A percentile compares a stretch with the other conserved stretches of the same genome.
These are phyloP conservation scores for Malassezia sp. DNA, from an alignment of 1,284 basidiomycete genomes.

Conservation along the genomic window DNA sequence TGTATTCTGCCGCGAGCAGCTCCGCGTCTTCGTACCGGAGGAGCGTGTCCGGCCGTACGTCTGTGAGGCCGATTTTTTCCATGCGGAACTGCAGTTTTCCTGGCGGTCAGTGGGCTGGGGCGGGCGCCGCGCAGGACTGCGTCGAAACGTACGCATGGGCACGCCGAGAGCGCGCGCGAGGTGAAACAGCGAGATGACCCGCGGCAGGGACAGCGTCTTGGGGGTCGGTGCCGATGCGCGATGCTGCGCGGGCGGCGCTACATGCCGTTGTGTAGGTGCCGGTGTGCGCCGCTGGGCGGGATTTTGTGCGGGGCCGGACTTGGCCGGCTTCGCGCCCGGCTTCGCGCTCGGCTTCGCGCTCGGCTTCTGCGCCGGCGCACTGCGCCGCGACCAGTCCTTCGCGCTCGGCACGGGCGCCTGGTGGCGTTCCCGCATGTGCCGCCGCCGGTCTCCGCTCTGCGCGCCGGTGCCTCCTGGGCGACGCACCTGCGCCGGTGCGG, in stretches of 20 bases:
- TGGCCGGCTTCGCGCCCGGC: background rate
- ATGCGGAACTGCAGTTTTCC: slow-evolving; percentile 31
- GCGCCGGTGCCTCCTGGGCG: too few species aligned
- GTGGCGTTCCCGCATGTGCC: too few species aligned
- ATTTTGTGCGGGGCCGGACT: too few species aligned
- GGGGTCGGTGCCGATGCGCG: background rate
- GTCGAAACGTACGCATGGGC: slow-evolving; percentile 19
- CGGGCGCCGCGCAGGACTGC: background rate
- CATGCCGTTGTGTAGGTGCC: too few species aligned
- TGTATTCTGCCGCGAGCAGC: slow-evolving; percentile 35
- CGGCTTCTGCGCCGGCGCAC: background rate
- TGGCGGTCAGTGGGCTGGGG: slow-evolving; percentile 1
- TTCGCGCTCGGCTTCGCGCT: background rate
- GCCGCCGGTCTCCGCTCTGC: too few species aligned
- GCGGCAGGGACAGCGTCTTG: slow-evolving; percentile 26
- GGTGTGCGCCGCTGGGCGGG: too few species aligned
- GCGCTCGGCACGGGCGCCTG: slow-evolving; percentile 9
- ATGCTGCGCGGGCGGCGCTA: slow-evolving; percentile 10
- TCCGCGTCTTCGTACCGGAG: slow-evolving; percentile 41
- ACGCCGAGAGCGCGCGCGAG: slow-evolving; percentile 27
- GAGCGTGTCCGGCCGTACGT: slow-evolving; percentile 35
- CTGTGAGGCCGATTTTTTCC: slow-evolving; percentile 27
- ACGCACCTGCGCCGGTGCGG: too few species aligned
- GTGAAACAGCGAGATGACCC: slow-evolving; percentile 27
- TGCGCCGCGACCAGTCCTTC: slow-evolving; percentile 6